Evolutionary conservation across 441 rosid genomes (phyloP), one percentile per base, ranked within the genome.

Genomic region (Sinapis alba): DNA sequence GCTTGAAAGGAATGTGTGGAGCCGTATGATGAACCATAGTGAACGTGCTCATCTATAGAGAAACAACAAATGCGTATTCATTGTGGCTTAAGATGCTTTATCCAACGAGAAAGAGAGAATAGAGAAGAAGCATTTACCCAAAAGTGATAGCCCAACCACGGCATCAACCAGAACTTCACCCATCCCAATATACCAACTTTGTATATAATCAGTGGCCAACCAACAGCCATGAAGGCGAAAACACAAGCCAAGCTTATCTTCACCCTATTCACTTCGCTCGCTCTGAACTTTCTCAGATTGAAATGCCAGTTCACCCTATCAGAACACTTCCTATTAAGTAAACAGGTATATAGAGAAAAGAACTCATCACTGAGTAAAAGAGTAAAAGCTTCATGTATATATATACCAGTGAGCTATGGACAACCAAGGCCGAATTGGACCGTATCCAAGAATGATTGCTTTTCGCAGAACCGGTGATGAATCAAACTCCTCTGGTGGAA

Each of bases 21-120:
- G 98, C 97, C 0, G 98, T 90, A 81, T 91, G 99, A 85, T 92
- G 96, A 71, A 95, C 97, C 97, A 92, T 92, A 19, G 98, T 95
- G 86, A 90, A 95, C 57, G 97, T 95, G 77, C 98, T 95, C 97
- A 92, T 92, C 98, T 94, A 67, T 34, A 36, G 36, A 75, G 50
- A 62, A 68, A 19, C 59, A 68, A 68, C 2, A 62, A 50, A 61
- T 4, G 60, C 1, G 18, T 19, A 53, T n/a, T 47, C 58, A 64
- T 36, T 30, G 41, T 58, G 41, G 36, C 28, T 77, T 59, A 21
- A 10, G 16, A 47, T 50, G 50, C 27, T 24, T 34, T 71, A 15
- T 18, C 3, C 9, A 23, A 21, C 13, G 15, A 54, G 21, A 20
- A 78, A 59, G 47, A 45, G 62, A 38, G 71, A 65, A 65, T 0